A percentile compares a stretch with the other conserved stretches of the same genome.
Evolutionary conservation across 1,284 basidiomycete genomes (phyloP).

Genomic region (Earliella scabrosa): DNA sequence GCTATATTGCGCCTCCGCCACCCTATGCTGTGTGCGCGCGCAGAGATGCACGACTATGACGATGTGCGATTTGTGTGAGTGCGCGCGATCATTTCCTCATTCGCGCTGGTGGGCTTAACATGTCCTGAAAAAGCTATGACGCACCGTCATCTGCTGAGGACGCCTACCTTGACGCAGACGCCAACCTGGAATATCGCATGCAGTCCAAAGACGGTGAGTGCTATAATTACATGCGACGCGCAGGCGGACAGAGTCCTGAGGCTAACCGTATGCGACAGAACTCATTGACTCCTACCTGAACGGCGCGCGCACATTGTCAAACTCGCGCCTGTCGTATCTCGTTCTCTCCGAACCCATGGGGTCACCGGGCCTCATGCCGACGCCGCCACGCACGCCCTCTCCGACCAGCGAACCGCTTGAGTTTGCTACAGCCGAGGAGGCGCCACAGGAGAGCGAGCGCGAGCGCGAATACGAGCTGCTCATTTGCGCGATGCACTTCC

Average conservation of each 20-base stretch:
- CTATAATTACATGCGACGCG: not conserved
- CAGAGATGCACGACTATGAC: slow-evolving; percentile 64
- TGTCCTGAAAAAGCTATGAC: slow-evolving; percentile 47
- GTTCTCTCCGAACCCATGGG: slow-evolving; percentile 51
- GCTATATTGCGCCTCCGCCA: slow-evolving; percentile 69
- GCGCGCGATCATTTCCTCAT: not conserved
- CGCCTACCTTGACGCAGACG: slow-evolving; percentile 52
- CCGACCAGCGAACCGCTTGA: slow-evolving; percentile 11
- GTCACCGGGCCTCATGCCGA: slow-evolving; percentile 30
- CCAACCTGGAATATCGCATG: slow-evolving; percentile 52
- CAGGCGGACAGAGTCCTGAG: not conserved
- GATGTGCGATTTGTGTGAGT: slow-evolving; percentile 69
- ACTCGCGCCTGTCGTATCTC: slow-evolving; percentile 71
- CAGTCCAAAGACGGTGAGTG: slow-evolving; percentile 57
- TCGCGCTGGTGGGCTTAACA: slow-evolving; percentile 3
- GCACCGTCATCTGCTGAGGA: slow-evolving; percentile 48
- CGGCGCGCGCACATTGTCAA: slow-evolving; percentile 73
- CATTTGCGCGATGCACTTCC: slow-evolving; percentile 72
- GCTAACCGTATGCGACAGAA: slow-evolving; percentile 39
- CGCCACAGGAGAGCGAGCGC: slow-evolving; percentile 9
- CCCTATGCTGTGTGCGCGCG: slow-evolving; percentile 64
- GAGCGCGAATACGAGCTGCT: slow-evolving; percentile 54
- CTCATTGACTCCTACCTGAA: slow-evolving; percentile 74
- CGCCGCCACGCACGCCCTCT: slow-evolving; percentile 43
- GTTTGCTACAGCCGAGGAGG: not conserved